Evolutionary conservation across 441 rosid genomes (phyloP), one percentile per base, ranked within the genome.

Genomic region (Monsonia emarginata): DNA sequence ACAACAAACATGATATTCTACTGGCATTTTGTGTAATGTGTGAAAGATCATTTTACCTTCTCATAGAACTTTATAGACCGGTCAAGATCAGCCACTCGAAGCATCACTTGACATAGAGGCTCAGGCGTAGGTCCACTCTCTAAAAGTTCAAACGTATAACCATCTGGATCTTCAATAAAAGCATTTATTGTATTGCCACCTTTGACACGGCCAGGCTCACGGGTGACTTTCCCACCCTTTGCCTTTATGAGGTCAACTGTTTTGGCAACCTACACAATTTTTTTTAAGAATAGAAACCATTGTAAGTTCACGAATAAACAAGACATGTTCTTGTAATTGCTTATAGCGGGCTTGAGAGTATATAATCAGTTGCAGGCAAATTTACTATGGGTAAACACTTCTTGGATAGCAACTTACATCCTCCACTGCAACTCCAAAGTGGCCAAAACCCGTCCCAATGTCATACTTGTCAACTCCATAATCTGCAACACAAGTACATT

Each of bases 91-190:
- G 92, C 98, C 70, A 93, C 98, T 57, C 95, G 95, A 75, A 93
- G 95, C 98, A 93, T 90, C 68, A 93, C 96, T 79, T 93, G 97
- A 75, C 96, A 90, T 44, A 93, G 69, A 36, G 97, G 97, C 81
- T 93, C 97, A 3, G 96, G 96, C 31, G 96, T 93, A 61, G 89
- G 88, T 25, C 83, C 86, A 72, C 90, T 88, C 78, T 90, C 95
- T 77, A 90, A 72, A 66, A 93, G 90, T 70, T 90, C 96, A 80
- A 90, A 93, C 73, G 84, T 87, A 76, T 93, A 93, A 76, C 98
- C 98, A 80, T 90, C 96, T 52, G 95, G 97, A 81, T 93, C 98
- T 84, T 90, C 96, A 65, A 90, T 74, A 76, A 86, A 90, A 22
- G 98, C 98, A 61, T 85, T 87, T 1, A 90, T 83, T 40, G 91